These are phyloP conservation scores for Helicosporidium sp. DNA, from an alignment of 139 green algal species.

Conservation along the genomic window DNA sequence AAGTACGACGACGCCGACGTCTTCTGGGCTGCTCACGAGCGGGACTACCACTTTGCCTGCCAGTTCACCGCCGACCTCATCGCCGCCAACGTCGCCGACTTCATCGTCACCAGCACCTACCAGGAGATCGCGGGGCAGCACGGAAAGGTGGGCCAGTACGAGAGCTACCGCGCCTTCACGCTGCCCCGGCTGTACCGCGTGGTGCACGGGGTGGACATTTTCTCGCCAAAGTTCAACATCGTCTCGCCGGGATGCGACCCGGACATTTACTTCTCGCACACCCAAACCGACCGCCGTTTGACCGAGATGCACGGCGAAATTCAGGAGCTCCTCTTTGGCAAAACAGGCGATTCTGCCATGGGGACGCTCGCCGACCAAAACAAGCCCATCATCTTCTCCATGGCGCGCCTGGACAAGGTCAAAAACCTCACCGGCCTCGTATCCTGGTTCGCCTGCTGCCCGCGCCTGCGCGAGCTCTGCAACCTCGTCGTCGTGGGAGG, in stretches of 20 bases:
- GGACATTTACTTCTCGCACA: conserved; percentile 64
- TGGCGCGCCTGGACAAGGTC: conserved; percentile 61
- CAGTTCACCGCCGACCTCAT: conserved; percentile 70
- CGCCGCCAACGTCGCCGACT: conserved; percentile 58
- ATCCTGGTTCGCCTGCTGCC: conserved; percentile 35
- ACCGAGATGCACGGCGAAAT: conserved; percentile 42
- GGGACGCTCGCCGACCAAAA: conserved; percentile 22
- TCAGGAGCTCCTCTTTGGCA: conserved; percentile 44
- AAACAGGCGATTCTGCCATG: conserved; percentile 2
- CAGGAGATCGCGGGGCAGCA: conserved; percentile 48
- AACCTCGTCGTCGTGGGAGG: conserved; percentile 68
- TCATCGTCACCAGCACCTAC: conserved; percentile 40
- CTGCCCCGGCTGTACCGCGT: conserved; percentile 37
- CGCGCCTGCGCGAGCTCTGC: conserved; percentile 30
- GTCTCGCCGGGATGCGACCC: conserved; percentile 53
- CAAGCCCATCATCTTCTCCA: conserved; percentile 66
- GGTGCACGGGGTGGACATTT: conserved; percentile 44
- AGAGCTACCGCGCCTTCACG: conserved; percentile 48
- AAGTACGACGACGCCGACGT: conserved; percentile 62
- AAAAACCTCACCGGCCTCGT: conserved; percentile 68
- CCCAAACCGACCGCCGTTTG: conserved; percentile 31
- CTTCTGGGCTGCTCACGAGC: conserved; percentile 37
- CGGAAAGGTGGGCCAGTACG: conserved; percentile 55
- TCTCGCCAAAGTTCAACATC: conserved; percentile 70
- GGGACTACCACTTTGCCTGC: conserved; percentile 58